Conservation (phyloP, 23 red algal genomes). For the Chondrus crispus region DNA sequence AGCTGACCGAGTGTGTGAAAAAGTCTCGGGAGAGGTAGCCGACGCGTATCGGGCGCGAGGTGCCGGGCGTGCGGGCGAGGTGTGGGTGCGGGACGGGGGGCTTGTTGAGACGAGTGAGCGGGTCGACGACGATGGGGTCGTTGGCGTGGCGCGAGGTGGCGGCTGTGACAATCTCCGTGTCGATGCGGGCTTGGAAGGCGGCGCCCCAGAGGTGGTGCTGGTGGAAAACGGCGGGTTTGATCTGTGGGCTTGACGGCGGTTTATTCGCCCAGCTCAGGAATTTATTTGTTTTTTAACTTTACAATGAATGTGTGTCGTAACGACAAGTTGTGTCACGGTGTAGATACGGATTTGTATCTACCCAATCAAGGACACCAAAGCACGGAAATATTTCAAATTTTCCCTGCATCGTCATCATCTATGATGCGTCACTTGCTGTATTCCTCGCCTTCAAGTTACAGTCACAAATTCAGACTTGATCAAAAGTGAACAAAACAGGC, state of each 20-base stretch:
- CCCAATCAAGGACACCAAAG: too few relatives aligned
- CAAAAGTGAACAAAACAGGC: too few relatives aligned
- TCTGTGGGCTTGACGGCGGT: slow-evolving; percentile 74
- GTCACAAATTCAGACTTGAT: too few relatives aligned
- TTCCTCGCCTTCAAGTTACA: too few relatives aligned
- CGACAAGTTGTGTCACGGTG: too few relatives aligned
- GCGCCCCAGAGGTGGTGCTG: slow-evolving; percentile 68
- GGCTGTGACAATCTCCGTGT: slow-evolving; percentile 48
- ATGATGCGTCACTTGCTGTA: too few relatives aligned
- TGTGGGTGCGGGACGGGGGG: slow-evolving; percentile 15
- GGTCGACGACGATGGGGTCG: slow-evolving; percentile 31
- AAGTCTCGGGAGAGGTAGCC: slow-evolving; percentile 81
- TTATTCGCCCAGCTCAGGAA: too few relatives aligned
- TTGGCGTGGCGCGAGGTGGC: slow-evolving; percentile 2
- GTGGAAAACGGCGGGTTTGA: slow-evolving; percentile 34
- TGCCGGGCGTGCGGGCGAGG: slow-evolving; percentile 1
- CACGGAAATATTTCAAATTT: too few relatives aligned
- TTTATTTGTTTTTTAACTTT: too few relatives aligned
- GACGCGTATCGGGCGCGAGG: slow-evolving; percentile 50
- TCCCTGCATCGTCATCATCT: too few relatives aligned
- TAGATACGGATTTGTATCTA: too few relatives aligned
- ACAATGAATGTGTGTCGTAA: too few relatives aligned
- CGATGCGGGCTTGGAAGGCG: slow-evolving; percentile 54
- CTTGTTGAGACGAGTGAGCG: slow-evolving; percentile 26
- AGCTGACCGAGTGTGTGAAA: slow-evolving; percentile 84